Percentiles rank a stretch among this genome's conserved stretches.
These are phyloP conservation scores for Pterocarpus macrocarpus DNA, from an alignment of 306 rosid species.

Conservation along the genomic window DNA sequence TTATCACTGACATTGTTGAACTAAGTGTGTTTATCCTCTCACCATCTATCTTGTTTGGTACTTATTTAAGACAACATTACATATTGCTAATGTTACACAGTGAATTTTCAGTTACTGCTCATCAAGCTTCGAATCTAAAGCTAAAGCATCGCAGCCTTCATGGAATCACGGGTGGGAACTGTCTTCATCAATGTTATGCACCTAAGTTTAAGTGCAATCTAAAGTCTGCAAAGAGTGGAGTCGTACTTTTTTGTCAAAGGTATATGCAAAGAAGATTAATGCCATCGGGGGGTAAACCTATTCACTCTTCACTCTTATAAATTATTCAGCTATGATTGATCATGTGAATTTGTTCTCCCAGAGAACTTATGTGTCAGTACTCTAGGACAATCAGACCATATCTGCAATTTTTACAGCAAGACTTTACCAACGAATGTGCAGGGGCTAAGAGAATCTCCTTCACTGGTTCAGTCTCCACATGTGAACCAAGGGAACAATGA, in stretches of 20 bases:
- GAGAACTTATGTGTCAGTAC: constrained; percentile 38
- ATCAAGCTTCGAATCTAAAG: not conserved
- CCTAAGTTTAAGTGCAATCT: not conserved
- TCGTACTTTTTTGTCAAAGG: constrained; percentile 29
- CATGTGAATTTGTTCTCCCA: constrained; percentile 46
- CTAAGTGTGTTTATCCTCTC: not conserved
- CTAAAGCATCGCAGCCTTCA: too few species aligned
- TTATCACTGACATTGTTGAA: constrained; percentile 21
- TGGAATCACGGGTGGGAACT: not conserved
- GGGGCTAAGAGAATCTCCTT: constrained; percentile 40
- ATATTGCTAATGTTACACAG: not conserved
- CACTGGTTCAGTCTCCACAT: constrained; percentile 31
- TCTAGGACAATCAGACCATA: constrained; percentile 4
- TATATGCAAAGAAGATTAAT: constrained; percentile 29
- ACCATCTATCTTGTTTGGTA: not conserved
- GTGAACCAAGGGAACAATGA: constrained; percentile 45
- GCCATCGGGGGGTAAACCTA: not conserved
- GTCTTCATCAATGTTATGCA: not conserved
- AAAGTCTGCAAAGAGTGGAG: not conserved
- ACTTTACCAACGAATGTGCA: constrained; percentile 17
- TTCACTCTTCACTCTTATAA: not conserved
- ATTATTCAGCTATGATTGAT: constrained; percentile 40
- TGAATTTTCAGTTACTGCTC: not conserved
- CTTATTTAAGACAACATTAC: too few species aligned
- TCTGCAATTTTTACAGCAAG: constrained; percentile 29